Evolutionary conservation across 2,329 filamentous ascomycete genomes (phyloP), one percentile per base, ranked within the genome.

Genomic region (Botryotinia globosa): DNA sequence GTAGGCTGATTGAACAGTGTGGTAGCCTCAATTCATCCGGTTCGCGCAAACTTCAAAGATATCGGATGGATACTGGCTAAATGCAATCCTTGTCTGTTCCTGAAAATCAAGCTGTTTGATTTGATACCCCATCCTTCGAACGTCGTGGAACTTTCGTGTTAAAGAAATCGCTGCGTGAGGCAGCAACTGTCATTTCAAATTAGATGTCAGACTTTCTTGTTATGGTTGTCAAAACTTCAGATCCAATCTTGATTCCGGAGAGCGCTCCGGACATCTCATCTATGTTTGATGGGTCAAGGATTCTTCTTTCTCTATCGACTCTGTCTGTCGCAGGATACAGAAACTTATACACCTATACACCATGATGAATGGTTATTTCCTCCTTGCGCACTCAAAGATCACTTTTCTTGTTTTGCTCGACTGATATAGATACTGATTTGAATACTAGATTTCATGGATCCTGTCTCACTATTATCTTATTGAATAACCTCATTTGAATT

Each of bases 61-160:
- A 67, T 67, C 34, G 65, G 48, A 42, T 39, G 39, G 22, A 67
- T 42, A 63, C 14, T 56, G 59, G 69, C 58, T 44, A 56, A 66
- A 66, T 56, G 45, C 22, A 9, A 66, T 71, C 59, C 59, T 65
- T 64, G 37, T 34, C 37, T 37, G 59, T 58, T 45, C 45, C 68
- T 71, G 69, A 65, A 65, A 69, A 59, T 59, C 51, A 69, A 44
- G n/a, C 20, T 25, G 44, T 59, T 63, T 25, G 48, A 34, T 39
- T 51, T 25, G 45, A 32, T 54, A 54, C 25, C 44, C 58, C 58
- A 32, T 65, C 58, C 56, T 71, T 71, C 32, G 42, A 65, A 64
- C 9, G 39, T 39, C 25, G 20, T 54, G 16, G 25, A 42, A 56
- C 16, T 45, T 71, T 65, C 22, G n/a, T 20, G 45, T 54, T 54